These are phyloP conservation scores for Pistacia vera DNA, from an alignment of 345 rosid species.

Conservation along the genomic window DNA sequence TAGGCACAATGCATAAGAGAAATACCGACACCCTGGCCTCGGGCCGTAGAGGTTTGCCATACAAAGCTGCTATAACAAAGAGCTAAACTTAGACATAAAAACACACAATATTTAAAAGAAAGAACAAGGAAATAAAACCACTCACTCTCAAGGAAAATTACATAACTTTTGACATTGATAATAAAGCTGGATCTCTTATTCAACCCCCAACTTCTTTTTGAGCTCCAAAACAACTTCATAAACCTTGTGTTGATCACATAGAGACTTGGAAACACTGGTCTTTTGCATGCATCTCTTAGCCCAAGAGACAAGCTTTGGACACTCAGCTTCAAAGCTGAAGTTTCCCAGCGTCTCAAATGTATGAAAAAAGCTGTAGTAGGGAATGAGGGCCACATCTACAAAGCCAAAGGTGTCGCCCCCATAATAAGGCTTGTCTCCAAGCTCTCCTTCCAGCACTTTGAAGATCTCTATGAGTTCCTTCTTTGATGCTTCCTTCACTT, in stretches of 20 bases:
- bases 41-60: too few relatives aligned
- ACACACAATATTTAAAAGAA: too few relatives aligned
- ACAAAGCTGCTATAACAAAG: too few relatives aligned
- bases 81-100: too few relatives aligned
- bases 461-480: conserved; percentile 16
- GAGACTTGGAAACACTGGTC: conserved; percentile 31
- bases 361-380: conserved; percentile 28
- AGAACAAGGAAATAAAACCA: too few relatives aligned
- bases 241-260: conserved; percentile 29
- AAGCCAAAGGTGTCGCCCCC: conserved; percentile 35
- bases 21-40: too few relatives aligned
- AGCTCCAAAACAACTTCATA: conserved; percentile 14
- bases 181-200: too few relatives aligned
- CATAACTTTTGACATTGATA: too few relatives aligned
- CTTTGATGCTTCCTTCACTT: conserved; percentile 16
- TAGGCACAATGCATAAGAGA: too few relatives aligned
- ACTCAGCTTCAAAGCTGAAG: conserved; percentile 32
- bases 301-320: conserved; percentile 44
- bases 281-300: conserved; percentile 41
- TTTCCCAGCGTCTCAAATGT: conserved; percentile 32
- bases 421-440: conserved; percentile 31
- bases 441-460: conserved; percentile 22
- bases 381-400: conserved; percentile 28
- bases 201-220: conserved; percentile 25
- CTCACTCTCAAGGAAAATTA: too few relatives aligned